Base-by-base conservation (phyloP, 805 yeast genomes). In the Candida gorgasii region DNA sequence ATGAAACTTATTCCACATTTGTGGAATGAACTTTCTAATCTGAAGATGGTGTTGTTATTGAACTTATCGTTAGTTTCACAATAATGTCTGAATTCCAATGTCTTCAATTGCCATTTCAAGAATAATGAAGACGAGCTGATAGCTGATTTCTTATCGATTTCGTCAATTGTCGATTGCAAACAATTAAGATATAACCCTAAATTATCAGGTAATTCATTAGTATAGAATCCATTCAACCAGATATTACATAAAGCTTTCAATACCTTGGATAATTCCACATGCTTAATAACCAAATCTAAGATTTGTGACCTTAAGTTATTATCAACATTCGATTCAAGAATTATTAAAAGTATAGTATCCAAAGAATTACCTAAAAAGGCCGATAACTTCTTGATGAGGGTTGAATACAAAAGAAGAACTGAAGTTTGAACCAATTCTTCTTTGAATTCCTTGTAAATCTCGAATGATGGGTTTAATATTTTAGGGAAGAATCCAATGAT, bases 401-500 rank as follows among this genome's bases (percentile, higher is more conserved):
- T 78, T 5, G 96, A 81, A 43, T 87, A 72, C 34, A 92, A 69
- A 26, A 88, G 76, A 45, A 88, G 64, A 12, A 84, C 74, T 0
- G 97, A 79, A 12, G 87, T 71, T 58, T 89, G 93, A 26, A 89
- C 58, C 44, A 79, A 28, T 32, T 43, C 46, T 33, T 43, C 38
- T 8, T 31, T 44, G 11, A 75, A 65, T 7, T 61, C 50, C 20
- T 75, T 70, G 65, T 86, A 84, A 28, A 87, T 73, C 19, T 69
- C 66, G 42, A 89, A 71, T 8, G 86, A 70, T 11, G 89, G 87
- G 12, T 89, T 88, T 47, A 93, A 78, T 57, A 90, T 82, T 61
- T 82, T 84, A 23, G 97, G 88, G 72, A 89, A 86, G 56, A 75
- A 78, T 5, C 95, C 90, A 57, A 93, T 84, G 48, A 84, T 74